Conservation (phyloP, 192 early-diverging fungal genomes). For the Jimgerdemannia lactiflua region DNA sequence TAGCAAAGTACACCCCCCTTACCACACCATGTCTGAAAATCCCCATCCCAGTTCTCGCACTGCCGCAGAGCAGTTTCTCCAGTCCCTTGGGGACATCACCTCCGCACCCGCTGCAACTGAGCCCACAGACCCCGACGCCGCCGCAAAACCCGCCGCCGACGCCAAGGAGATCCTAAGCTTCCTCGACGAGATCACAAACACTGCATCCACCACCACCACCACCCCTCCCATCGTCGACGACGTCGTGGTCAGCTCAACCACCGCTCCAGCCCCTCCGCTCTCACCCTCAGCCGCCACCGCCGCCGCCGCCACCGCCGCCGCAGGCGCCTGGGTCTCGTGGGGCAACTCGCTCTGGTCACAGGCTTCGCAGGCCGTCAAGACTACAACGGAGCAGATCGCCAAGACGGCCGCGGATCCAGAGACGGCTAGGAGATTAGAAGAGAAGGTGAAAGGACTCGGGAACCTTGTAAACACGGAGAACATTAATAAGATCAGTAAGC, state of each 20-base stretch:
- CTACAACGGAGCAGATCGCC: slow-evolving; percentile 49
- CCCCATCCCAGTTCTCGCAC: neutral
- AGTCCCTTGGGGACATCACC: slow-evolving; percentile 28
- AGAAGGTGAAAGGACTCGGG: slow-evolving; percentile 42
- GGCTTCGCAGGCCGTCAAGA: slow-evolving; percentile 56
- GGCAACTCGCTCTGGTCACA: slow-evolving; percentile 45
- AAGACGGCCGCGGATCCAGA: slow-evolving; percentile 47
- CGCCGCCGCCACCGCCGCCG: slow-evolving; percentile 19
- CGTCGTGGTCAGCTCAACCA: slow-evolving; percentile 14
- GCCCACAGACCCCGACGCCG: neutral
- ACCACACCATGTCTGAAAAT: neutral
- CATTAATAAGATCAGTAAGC: slow-evolving; percentile 54
- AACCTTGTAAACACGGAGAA: slow-evolving; percentile 51
- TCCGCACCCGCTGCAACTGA: slow-evolving; percentile 6
- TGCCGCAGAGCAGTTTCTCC: slow-evolving; percentile 37
- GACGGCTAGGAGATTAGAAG: slow-evolving; percentile 43
- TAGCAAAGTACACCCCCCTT: neutral
- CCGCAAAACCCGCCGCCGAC: slow-evolving; percentile 8
- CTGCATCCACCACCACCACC: slow-evolving; percentile 18
- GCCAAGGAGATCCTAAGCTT: slow-evolving; percentile 35
- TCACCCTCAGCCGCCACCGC: slow-evolving; percentile 17
- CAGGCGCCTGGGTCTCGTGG: slow-evolving; percentile 36
- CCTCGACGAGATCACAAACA: slow-evolving; percentile 20
- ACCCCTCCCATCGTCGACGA: neutral
- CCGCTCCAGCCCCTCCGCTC: slow-evolving; percentile 12